Percentiles rank a stretch among this genome's conserved stretches.
Evolutionary conservation across 305 asterid species (phyloP).

Genomic region (Withania somnifera): DNA sequence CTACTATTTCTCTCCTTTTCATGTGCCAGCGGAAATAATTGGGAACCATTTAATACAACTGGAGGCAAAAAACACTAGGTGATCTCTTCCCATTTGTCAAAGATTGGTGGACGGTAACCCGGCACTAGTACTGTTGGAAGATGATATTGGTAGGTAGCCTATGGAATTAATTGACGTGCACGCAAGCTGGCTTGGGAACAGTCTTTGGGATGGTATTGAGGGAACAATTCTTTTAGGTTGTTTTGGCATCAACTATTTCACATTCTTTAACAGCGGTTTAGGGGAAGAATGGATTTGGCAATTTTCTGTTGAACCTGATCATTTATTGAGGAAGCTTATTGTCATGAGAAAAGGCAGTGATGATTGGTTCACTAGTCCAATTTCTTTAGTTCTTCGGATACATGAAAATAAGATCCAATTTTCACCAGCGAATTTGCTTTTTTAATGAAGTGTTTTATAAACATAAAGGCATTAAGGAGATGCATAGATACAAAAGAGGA

Average conservation of each 20-base stretch:
- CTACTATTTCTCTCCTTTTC: neutral
- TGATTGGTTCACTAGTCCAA: neutral
- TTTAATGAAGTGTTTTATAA: too few species aligned
- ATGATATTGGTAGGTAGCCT: neutral
- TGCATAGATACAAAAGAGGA: too few species aligned
- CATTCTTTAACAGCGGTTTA: neutral
- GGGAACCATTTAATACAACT: neutral
- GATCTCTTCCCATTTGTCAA: neutral
- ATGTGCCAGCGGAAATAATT: neutral
- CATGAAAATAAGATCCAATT: neutral
- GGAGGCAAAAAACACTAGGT: neutral
- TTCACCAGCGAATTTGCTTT: neutral
- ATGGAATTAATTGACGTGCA: neutral
- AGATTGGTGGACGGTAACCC: neutral
- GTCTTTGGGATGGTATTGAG: neutral
- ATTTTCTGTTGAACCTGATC: neutral
- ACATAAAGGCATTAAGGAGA: too few species aligned
- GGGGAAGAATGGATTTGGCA: neutral
- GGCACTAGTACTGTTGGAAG: neutral
- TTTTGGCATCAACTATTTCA: neutral
- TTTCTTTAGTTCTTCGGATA: neutral
- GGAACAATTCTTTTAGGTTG: neutral
- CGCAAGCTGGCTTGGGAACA: neutral
- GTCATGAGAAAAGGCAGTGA: neutral
- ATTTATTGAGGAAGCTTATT: neutral